Percentiles rank a stretch among this genome's conserved stretches.
Conservation (phyloP, 225 moss, liverwort and hornwort genomes). For the Pleurozium schreberi region DNA sequence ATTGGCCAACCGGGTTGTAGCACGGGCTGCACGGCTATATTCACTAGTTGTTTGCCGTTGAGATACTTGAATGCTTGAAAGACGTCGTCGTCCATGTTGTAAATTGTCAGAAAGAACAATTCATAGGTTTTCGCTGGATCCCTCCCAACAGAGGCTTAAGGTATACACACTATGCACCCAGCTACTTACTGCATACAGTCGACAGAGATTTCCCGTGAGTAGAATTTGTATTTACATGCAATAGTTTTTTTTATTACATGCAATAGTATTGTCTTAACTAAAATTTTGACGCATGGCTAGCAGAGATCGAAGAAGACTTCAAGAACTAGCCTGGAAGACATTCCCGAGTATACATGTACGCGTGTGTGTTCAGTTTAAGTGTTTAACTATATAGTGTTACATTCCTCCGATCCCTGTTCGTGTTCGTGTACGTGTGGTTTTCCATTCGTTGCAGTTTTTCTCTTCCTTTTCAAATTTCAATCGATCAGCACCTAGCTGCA, state of each 20-base stretch:
- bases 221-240: neutral
- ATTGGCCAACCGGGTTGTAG: neutral
- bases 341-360: neutral
- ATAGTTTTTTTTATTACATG: neutral
- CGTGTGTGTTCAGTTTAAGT: slow-evolving; percentile 1
- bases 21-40: neutral
- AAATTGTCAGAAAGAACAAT: slow-evolving; percentile 27
- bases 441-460: neutral
- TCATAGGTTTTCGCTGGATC: neutral
- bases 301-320: neutral
- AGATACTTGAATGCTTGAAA: neutral
- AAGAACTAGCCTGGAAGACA: neutral
- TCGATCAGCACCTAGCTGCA: too few species aligned
- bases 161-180: neutral
- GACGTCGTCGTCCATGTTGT: neutral
- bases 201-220: neutral
- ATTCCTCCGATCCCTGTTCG: slow-evolving; percentile 39
- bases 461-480: neutral
- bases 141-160: neutral
- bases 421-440: slow-evolving; percentile 34
- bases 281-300: too few species aligned
- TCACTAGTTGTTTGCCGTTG: neutral
- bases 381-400: slow-evolving; percentile 43
- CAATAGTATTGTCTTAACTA: neutral
- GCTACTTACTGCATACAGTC: neutral